Evolutionary conservation across 106 monocot species (phyloP), one percentile per base, ranked within the genome.

Genomic region (Hemerocallis citrina): DNA sequence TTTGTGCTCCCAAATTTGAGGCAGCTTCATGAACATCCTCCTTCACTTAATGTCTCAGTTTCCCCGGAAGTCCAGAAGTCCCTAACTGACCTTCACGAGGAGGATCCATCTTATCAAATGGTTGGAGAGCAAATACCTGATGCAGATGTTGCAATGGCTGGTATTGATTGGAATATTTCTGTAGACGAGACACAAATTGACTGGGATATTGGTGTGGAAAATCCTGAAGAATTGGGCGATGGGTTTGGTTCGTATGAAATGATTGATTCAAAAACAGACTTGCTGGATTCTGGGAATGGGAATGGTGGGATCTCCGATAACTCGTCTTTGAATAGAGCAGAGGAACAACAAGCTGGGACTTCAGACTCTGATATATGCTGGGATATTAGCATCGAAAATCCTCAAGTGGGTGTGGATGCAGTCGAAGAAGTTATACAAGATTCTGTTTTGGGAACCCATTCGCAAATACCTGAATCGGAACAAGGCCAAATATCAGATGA

Each of bases 111-210:
- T 65, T 14, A 60, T 62, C 43, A 51, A 23, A 30, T 55, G 21
- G 34, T 39, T 20, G 84, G 31, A 55, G 63, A 7, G n/a, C 64
- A 64, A 21, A 45, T 61, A 34, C 1, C n/a, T 68, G 78, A 79
- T 79, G 37, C 39, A 17, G 47, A 59, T 79, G 21, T 43, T 33
- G 0, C 74, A 41, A 44, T 52, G 4, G 82, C 65, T 70, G 80
- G 59, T 31, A 98, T 98, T 67, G 92, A 98, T 62, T 98, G 98
- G 98, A 70, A 92, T 57, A 80, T 98, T 62, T 75, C 88, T 59
- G 59, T 77, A 46, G 82, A 88, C 58, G 88, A 81, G 74, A 51
- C 75, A 47, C 84, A 92, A 77, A 92, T 98, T 72, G 82, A 92
- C 52, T 98, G 92, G 92, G 92, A 92, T 62, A 71, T 98, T 68